Evolutionary conservation across 2,329 filamentous ascomycete species (phyloP).

Genomic region (Emmonsiellopsis sp.): DNA sequence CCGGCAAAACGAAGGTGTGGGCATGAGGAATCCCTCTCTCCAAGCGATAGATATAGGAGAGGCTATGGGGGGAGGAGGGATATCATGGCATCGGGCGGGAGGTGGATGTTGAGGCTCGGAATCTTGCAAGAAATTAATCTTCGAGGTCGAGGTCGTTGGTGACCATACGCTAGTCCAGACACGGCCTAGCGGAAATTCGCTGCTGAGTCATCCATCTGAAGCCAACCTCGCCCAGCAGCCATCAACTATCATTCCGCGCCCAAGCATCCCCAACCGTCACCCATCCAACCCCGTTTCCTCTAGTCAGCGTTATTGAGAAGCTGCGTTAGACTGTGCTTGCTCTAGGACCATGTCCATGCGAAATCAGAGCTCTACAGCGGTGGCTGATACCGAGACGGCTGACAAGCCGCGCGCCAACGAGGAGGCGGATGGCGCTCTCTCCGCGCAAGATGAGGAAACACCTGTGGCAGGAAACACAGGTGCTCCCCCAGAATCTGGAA

Average conservation of each 20-base stretch:
- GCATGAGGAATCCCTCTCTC: neutral
- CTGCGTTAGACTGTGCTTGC: too few relatives aligned
- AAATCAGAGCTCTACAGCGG: too few relatives aligned
- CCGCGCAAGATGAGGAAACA: neutral
- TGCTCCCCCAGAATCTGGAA: slow-evolving; percentile 5
- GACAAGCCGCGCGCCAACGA: too few relatives aligned
- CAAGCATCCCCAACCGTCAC: too few relatives aligned
- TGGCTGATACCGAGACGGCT: too few relatives aligned
- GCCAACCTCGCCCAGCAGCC: neutral
- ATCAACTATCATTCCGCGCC: neutral
- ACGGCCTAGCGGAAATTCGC: neutral
- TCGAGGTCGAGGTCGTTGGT: too few relatives aligned
- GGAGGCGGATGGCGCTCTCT: too few relatives aligned
- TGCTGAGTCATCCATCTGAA: neutral
- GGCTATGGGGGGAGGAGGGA: neutral
- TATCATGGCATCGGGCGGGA: neutral
- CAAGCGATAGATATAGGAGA: neutral
- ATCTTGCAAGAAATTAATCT: neutral
- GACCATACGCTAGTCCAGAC: neutral
- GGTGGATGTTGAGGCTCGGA: neutral
- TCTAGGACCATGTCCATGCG: too few relatives aligned
- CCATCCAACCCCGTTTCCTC: too few relatives aligned
- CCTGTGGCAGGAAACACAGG: neutral
- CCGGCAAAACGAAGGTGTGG: neutral
- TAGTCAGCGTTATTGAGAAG: too few relatives aligned